Evolutionary conservation across 495 filamentous ascomycete genomes (phyloP).

Genomic region (Aspergillus coremiiformis): DNA sequence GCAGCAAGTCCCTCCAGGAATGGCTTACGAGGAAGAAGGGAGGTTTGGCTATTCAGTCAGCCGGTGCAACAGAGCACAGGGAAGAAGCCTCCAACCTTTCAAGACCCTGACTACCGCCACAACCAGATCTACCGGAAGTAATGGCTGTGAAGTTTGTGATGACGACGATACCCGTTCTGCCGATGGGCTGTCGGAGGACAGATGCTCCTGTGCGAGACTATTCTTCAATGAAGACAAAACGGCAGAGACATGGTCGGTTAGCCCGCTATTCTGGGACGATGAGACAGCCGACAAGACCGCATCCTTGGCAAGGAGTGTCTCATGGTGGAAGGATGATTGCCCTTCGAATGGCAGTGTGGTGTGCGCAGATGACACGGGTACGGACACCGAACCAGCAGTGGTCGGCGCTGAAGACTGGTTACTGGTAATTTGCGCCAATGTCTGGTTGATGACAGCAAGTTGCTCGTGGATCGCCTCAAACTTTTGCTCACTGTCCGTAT

Average conservation of each 20-base stretch:
- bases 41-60: constrained; percentile 16
- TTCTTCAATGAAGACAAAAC: constrained; percentile 14
- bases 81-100: constrained; percentile 9
- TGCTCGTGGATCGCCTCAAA: constrained; percentile 20
- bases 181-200: not conserved
- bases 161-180: not conserved
- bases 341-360: constrained; percentile 21
- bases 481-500: constrained; percentile 9
- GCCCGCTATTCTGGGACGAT: not conserved
- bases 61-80: too few species aligned
- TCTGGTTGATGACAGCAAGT: constrained; percentile 13
- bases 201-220: constrained; percentile 13
- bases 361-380: constrained; percentile 5
- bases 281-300: constrained; percentile 18
- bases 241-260: constrained; percentile 17
- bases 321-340: constrained; percentile 23
- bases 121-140: constrained; percentile 19
- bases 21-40: constrained; percentile 23
- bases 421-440: constrained; percentile 10
- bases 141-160: constrained; percentile 3
- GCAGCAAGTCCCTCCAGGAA: constrained; percentile 16
- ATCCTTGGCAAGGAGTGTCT: constrained; percentile 20
- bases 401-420: constrained; percentile 3
- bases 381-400: not conserved
- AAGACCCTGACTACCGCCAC: constrained; percentile 18